A percentile compares a stretch with the other conserved stretches of the same genome.
phyloP scores from a whole-genome alignment of 148 eudicot genomes.

The Vaccinium macrocarpon region DNA sequence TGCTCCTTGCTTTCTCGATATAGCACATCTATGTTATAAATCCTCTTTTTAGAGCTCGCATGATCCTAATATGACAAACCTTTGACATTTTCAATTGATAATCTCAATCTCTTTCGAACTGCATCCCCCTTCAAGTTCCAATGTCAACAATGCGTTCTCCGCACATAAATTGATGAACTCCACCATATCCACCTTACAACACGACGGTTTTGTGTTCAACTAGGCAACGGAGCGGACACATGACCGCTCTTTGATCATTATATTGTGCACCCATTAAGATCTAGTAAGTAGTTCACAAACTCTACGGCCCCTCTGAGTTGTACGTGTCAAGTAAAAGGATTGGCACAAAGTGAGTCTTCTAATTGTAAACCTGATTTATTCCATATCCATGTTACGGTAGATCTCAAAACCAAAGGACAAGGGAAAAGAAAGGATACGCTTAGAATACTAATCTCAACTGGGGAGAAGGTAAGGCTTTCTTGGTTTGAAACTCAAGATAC shows the following conservation, averaged over 20 bases:
- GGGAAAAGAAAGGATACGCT: neutral
- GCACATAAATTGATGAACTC: neutral
- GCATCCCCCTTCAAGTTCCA: constrained; percentile 2
- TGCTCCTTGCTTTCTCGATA: neutral
- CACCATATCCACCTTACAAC: neutral
- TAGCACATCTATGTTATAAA: neutral
- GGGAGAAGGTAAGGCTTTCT: neutral
- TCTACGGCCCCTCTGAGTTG: constrained; percentile 1
- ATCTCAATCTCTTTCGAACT: neutral
- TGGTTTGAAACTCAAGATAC: neutral
- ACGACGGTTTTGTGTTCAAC: neutral
- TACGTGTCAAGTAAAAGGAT: neutral
- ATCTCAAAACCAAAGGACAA: neutral
- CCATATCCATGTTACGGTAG: neutral
- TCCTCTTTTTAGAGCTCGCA: neutral
- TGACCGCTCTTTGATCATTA: neutral
- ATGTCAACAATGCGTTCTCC: neutral
- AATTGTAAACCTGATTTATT: constrained; percentile 1
- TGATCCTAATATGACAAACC: neutral
- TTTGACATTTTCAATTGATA: neutral
- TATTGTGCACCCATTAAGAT: neutral
- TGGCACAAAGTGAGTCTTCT: neutral
- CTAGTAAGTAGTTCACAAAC: neutral
- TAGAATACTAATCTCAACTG: neutral
- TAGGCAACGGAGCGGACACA: neutral